Base-by-base conservation (phyloP, 768 basidiomycete species). In the Boletus rubropictus region DNA sequence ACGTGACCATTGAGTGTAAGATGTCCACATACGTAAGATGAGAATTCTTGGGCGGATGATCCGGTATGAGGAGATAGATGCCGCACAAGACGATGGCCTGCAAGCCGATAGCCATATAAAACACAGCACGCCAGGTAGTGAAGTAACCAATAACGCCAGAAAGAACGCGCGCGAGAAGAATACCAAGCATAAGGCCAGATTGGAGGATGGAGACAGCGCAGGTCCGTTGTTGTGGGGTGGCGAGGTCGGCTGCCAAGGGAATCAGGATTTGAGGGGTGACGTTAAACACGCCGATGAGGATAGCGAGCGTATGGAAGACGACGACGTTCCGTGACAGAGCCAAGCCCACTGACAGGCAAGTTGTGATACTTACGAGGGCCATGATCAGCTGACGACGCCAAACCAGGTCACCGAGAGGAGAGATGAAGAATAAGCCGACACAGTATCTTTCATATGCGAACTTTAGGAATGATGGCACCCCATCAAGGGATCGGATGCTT, bases 341-440 rank as follows among this genome's bases (percentile, higher is more conserved):
- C 27, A 74, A 53, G 4, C 65, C 74, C 10, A 77, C 59, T 2
- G 71, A 67, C n/a, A 77, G 56, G 20, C 63, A 49, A 1, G 64
- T 62, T 0, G 71, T 64, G n/a, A 64, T 33, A 17, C 48, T 44
- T 22, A 73, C 41, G 8, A 75, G 59, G 0, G 60, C 28, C 32
- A 77, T 49, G 20, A 74, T 60, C 10, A 77, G 53, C 44, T 66
- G 70, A 22, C 76, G 65, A 21, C 76, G 60, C 5, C 72, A 65
- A 37, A 77, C 67, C 21, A 76, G 55, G 50, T 77, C 76, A 5
- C 76, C 76, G 1, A 74, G 60, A 8, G 76, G 75, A 7, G 72
- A 68, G 43, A 77, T 66, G 38, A 76, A 57, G 14, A 75, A 55
- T 24, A 77, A 60, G 1, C 76, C 76, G 15, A 63, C 44, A 15